Percentiles rank a stretch among this genome's conserved stretches.
Conservation (phyloP, 768 basidiomycete species). For the Boletus reticulatus region DNA sequence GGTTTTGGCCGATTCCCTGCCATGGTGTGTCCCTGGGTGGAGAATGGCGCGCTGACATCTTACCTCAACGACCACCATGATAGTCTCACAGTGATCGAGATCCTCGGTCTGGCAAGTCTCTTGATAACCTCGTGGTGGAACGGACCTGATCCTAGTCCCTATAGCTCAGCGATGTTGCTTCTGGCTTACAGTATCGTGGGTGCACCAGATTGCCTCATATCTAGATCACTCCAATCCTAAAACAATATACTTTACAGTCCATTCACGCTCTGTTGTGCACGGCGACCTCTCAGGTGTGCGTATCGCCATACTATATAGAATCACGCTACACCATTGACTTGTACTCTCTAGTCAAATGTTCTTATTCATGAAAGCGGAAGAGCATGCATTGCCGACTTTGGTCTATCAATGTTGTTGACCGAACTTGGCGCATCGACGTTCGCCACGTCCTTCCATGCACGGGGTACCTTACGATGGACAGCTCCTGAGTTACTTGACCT, state of each 20-base stretch:
- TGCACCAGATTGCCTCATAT: too few relatives aligned
- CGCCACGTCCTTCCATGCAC: conserved; percentile 14
- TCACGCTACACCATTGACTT: background rate
- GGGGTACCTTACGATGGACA: background rate
- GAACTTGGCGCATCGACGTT: conserved; percentile 4
- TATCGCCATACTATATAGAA: too few relatives aligned
- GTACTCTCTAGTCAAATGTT: too few relatives aligned
- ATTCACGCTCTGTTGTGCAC: conserved; percentile 17
- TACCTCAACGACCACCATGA: conserved; percentile 15
- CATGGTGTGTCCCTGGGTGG: too few relatives aligned
- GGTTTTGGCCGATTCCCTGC: too few relatives aligned
- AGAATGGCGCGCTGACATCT: background rate
- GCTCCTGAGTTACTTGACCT: background rate
- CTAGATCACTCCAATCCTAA: background rate
- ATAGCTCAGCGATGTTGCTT: conserved; percentile 12
- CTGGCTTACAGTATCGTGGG: conserved; percentile 7
- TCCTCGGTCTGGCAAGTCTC: background rate
- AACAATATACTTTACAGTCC: conserved; percentile 4
- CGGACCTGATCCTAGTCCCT: background rate
- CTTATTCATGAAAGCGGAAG: too few relatives aligned
- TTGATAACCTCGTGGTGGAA: background rate
- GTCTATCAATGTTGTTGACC: too few relatives aligned
- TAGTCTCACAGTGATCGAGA: background rate
- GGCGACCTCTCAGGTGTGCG: conserved; percentile 20
- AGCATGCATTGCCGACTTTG: too few relatives aligned